Conservation (phyloP, 1,284 basidiomycete genomes). For the Ustilago vetiveriae region DNA sequence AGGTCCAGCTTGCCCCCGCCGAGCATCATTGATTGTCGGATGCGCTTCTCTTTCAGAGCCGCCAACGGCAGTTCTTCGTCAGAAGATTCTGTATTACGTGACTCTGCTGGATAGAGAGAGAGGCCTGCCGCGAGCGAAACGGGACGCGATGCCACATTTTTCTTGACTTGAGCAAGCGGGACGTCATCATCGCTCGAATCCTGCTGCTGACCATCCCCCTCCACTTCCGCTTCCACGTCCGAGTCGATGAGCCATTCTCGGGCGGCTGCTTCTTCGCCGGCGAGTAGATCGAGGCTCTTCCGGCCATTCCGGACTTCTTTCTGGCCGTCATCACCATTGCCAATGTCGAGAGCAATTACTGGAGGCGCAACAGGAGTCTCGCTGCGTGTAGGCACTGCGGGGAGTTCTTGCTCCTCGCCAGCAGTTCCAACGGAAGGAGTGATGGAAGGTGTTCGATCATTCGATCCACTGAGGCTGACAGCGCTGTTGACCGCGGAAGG, state of each 20-base stretch:
- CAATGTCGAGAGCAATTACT: slow-evolving; percentile 38
- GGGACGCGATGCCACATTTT: slow-evolving; percentile 39
- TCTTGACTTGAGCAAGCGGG: slow-evolving; percentile 54
- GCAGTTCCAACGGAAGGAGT: slow-evolving; percentile 1
- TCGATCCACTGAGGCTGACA: slow-evolving; percentile 21
- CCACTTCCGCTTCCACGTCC: slow-evolving; percentile 24
- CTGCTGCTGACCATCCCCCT: slow-evolving; percentile 8
- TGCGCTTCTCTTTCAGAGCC: slow-evolving; percentile 52
- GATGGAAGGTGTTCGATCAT: slow-evolving; percentile 3
- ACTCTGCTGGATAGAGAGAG: slow-evolving; percentile 3
- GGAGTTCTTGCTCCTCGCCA: slow-evolving; percentile 7
- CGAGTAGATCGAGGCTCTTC: slow-evolving; percentile 19
- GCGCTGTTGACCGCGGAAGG: slow-evolving; percentile 19
- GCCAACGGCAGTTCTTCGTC: slow-evolving; percentile 57
- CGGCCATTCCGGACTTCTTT: slow-evolving; percentile 5
- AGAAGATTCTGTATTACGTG: slow-evolving; percentile 38
- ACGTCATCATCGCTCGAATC: slow-evolving; percentile 53
- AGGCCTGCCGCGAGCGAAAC: slow-evolving; percentile 39
- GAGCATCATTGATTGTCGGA: slow-evolving; percentile 31
- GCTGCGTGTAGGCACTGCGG: slow-evolving; percentile 4
- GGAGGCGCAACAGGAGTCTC: slow-evolving; percentile 46
- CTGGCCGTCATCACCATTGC: slow-evolving; percentile 3
- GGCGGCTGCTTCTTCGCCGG: slow-evolving; percentile 29
- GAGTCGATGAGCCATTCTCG: slow-evolving; percentile 49
- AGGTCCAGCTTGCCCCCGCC: slow-evolving; percentile 49